Evolutionary conservation across 129 eudicot genomes (phyloP), one percentile per base, ranked within the genome.

Genomic region (Helichrysum umbraculigerum): DNA sequence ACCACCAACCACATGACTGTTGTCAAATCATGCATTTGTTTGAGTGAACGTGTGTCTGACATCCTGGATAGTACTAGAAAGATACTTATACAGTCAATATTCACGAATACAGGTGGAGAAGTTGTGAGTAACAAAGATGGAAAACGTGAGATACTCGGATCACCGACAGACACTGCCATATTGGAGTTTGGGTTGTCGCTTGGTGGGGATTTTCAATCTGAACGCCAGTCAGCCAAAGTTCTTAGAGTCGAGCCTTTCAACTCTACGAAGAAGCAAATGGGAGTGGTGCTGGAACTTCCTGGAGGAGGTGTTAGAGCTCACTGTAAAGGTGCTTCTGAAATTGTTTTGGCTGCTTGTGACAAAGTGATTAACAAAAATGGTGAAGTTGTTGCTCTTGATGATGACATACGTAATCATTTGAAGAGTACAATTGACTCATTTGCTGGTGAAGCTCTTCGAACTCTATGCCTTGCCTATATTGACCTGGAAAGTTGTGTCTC

Each of bases 1-100:
- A 93, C 98, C 6, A 93, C 98, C 25, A 93, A 93, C 76, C 92
- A 72, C 72, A 93, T 93, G 98, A 93, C 98, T 2, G 97, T 93
- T 8, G 98, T 93, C 79, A 93, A 90, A 81, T 83, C 96, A 0
- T 93, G 96, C 84, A 84, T 93, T 21, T 85, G 97, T 66, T 80
- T 86, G 92, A 84, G 82, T 7, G 83, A 75, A 70, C 15, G 51
- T 61, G 10, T 63, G 73, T 54, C 89, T 10, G 85, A 82, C 56
- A 72, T 93, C 35, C 88, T 90, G 0, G 82, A 73, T 4, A 61
- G 88, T 9, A 81, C 79, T 1, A 19, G 76, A 1, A 82, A 83
- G 74, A 73, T 79, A 57, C 79, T 93, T 20, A 44, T 85, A 29
- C 96, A 93, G 28, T 90, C 97, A 6, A 93, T 93, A 47, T 93